These are phyloP conservation scores for Kandelia obovata DNA, from an alignment of 345 rosid species.

Conservation along the genomic window DNA sequence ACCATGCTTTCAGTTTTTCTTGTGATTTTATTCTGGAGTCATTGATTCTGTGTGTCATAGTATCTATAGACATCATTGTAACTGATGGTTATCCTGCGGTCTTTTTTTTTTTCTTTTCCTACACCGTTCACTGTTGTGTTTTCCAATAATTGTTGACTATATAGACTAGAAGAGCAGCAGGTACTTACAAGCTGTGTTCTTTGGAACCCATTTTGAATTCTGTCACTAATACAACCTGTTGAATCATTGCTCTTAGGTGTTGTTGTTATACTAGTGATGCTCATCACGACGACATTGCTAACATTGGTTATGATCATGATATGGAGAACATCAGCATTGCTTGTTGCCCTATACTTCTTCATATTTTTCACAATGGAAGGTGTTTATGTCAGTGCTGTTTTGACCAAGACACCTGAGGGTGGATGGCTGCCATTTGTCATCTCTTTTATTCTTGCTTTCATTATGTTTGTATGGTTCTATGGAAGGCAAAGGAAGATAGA, in stretches of 20 bases:
- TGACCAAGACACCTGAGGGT: conserved; percentile 66
- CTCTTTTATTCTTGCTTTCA: conserved; percentile 63
- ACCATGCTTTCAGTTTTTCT: not conserved
- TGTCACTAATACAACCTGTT: not conserved
- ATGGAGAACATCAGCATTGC: conserved; percentile 63
- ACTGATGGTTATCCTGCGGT: too few species aligned
- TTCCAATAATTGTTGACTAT: too few species aligned
- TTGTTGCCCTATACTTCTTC: conserved; percentile 58
- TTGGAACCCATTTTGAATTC: not conserved
- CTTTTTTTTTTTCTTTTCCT: too few species aligned
- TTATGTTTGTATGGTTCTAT: conserved; percentile 87
- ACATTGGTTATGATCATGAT: conserved; percentile 79
- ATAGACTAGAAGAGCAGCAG: too few species aligned
- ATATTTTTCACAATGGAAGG: conserved; percentile 73
- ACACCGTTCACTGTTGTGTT: too few species aligned
- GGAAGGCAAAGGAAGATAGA: conserved; percentile 81
- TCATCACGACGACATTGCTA: conserved; percentile 69
- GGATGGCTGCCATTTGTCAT: conserved; percentile 95
- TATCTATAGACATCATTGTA: not conserved
- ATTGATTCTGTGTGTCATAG: not conserved
- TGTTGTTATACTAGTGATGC: conserved; percentile 84
- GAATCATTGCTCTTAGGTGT: conserved; percentile 49
- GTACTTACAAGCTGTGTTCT: too few species aligned
- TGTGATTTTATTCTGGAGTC: conserved; percentile 2
- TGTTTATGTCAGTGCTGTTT: conserved; percentile 72